A percentile compares a stretch with the other conserved stretches of the same genome.
phyloP scores from a whole-genome alignment of 495 filamentous ascomycete species.

The Hyaloscypha bicolor region DNA sequence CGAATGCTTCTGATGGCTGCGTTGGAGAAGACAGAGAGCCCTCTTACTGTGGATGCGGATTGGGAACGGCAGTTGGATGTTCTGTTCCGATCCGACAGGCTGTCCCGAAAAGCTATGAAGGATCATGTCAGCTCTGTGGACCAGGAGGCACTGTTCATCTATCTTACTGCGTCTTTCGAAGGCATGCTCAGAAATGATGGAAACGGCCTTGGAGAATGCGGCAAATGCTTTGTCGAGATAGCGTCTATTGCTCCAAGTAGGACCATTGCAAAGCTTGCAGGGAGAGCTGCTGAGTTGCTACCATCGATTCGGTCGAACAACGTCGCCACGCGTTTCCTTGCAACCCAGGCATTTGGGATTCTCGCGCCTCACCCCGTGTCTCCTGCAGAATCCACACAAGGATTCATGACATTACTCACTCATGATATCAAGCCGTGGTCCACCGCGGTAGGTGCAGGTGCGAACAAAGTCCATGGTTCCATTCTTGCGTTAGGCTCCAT shows the following conservation, averaged over 20 bases:
- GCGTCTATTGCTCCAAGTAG: slow-evolving; percentile 61
- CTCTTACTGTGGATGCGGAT: slow-evolving; percentile 68
- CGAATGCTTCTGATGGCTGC: slow-evolving; percentile 75
- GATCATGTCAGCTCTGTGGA: slow-evolving; percentile 38
- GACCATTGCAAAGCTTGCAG: slow-evolving; percentile 51
- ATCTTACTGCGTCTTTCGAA: slow-evolving; percentile 53
- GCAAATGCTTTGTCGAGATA: slow-evolving; percentile 65
- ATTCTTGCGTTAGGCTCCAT: slow-evolving; percentile 39
- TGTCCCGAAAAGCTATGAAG: slow-evolving; percentile 59
- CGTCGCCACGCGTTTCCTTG: slow-evolving; percentile 58
- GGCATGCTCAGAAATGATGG: slow-evolving; percentile 56
- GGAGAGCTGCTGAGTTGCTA: slow-evolving; percentile 51
- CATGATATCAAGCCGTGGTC: slow-evolving; percentile 51
- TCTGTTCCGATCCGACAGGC: slow-evolving; percentile 63
- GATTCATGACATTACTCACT: slow-evolving; percentile 46
- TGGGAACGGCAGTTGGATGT: slow-evolving; percentile 84
- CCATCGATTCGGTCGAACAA: slow-evolving; percentile 70
- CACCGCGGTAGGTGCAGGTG: slow-evolving; percentile 59
- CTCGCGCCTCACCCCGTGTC: slow-evolving; percentile 64
- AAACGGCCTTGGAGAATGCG: slow-evolving; percentile 54
- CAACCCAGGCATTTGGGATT: slow-evolving; percentile 76
- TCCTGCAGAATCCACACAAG: slow-evolving; percentile 33
- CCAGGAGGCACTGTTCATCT: slow-evolving; percentile 28
- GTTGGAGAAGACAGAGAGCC: slow-evolving; percentile 51
- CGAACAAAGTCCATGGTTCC: slow-evolving; percentile 62